Base-by-base conservation (phyloP, 2,329 filamentous ascomycete species). In the Clonostachys sp. region DNA sequence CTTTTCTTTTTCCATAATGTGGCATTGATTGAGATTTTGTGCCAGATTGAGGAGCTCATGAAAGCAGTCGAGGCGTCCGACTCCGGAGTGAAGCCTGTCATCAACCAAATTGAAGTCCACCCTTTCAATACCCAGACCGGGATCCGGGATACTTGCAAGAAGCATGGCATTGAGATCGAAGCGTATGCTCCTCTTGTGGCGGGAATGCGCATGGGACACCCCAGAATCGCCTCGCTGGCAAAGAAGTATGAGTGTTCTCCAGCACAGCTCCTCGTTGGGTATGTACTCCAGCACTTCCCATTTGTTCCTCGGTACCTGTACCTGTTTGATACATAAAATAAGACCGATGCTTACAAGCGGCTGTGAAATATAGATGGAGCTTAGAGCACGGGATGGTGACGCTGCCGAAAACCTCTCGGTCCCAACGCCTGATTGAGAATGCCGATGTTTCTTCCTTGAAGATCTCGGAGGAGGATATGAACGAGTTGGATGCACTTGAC, bases 61-160 rank as follows among this genome's bases (percentile, higher is more conserved):
- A 30, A 30, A 30, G 24, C 24, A 30, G 24, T 30, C 24, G 24
- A 30, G 24, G 73, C 74, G 3, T 77, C 76, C 0, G 79, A 79
- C 12, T 83, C 86, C 0, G 73, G 74, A 1, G 75, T 87, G 42
- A 63, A 71, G 10, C 88, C 89, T 0, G 79, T 82, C 2, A 80
- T 92, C 45, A 92, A 92, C 58, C 89, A 94, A 67, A 85, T 91
- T 56, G 86, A 92, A 62, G 78, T 91, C 2, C 87, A 92, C 51
- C 88, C 87, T 0, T 94, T 92, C 77, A 89, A 91, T 62, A 90
- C 86, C 2, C 80, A 85, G 45, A 74, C 72, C 0, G 73, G 76
- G 36, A 90, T 94, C 52, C 77, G 81, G 1, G 73, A 77, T 12
- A 83, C 81, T 55, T 89, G 89, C 58, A 73, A 80, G 48, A 68